A percentile compares a stretch with the other conserved stretches of the same genome.
phyloP scores from a whole-genome alignment of 2,329 filamentous ascomycete species.

The Aureobasidium sp. region DNA sequence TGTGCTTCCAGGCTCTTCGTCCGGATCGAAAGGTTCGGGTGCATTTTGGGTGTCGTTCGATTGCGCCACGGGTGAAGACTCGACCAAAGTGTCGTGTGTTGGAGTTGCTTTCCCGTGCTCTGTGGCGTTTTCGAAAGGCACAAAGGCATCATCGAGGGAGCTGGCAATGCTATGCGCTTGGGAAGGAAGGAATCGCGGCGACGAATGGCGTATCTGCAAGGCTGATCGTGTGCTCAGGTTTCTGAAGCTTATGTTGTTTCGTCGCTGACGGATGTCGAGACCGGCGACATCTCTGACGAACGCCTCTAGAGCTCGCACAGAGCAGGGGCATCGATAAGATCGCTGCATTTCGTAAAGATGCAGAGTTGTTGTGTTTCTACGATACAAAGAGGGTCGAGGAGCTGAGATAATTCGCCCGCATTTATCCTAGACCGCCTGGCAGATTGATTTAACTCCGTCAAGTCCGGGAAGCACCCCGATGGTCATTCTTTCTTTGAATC shows the following conservation, averaged over 20 bases:
- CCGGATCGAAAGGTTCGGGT: neutral
- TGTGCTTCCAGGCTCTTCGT: neutral
- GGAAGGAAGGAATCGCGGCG: neutral
- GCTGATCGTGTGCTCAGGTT: conserved; percentile 12
- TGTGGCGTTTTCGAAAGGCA: conserved; percentile 14
- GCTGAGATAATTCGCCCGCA: neutral
- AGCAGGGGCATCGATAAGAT: conserved; percentile 15
- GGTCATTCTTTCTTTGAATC: neutral
- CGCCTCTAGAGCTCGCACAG: conserved; percentile 19
- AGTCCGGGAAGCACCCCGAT: neutral
- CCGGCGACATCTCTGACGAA: conserved; percentile 20
- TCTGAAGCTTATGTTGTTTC: conserved; percentile 2
- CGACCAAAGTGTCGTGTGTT: neutral
- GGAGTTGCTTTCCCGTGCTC: too few relatives aligned
- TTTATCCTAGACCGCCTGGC: neutral
- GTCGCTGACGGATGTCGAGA: conserved; percentile 14
- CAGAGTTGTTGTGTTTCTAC: neutral
- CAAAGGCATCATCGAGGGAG: conserved; percentile 13
- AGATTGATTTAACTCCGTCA: neutral
- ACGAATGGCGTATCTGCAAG: neutral
- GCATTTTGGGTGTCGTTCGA: neutral
- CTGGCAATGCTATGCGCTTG: neutral
- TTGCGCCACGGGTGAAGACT: neutral
- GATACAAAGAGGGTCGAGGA: neutral
- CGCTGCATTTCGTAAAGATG: neutral